phyloP scores from a whole-genome alignment of 2,329 filamentous ascomycete species.

The Pestalotiopsis fici region DNA sequence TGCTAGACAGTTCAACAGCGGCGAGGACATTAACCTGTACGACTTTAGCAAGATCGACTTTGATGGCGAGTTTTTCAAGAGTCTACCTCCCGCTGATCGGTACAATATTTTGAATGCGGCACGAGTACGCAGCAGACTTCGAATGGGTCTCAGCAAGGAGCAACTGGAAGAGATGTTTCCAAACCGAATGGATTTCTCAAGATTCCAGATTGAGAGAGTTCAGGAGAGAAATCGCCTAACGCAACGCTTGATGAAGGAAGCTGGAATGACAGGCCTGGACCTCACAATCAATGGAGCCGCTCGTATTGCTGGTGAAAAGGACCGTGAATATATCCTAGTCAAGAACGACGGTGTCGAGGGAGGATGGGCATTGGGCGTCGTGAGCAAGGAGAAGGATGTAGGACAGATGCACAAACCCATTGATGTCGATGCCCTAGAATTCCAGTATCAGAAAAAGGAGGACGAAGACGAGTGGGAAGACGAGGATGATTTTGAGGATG shows the following conservation, averaged over 20 bases:
- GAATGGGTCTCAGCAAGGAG: conserved; percentile 96
- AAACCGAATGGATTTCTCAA: conserved; percentile 94
- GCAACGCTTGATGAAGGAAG: conserved; percentile 90
- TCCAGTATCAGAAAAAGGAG: conserved; percentile 57
- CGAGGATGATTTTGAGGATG: conserved; percentile 85
- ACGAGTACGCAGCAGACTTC: conserved; percentile 78
- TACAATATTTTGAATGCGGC: conserved; percentile 99
- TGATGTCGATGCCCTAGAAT: conserved; percentile 74
- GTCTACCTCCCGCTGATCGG: conserved; percentile 82
- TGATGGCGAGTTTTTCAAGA: conserved; percentile 92
- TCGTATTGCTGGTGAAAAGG: conserved; percentile 80
- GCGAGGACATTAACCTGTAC: conserved; percentile 88
- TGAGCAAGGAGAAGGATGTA: conserved; percentile 79
- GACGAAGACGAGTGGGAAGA: conserved; percentile 62
- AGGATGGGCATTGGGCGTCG: conserved; percentile 93
- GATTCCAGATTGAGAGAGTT: conserved; percentile 94
- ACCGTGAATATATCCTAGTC: conserved; percentile 92
- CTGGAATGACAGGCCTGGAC: conserved; percentile 82
- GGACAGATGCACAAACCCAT: conserved; percentile 86
- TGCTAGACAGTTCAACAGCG: conserved; percentile 85
- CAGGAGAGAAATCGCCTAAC: conserved; percentile 92
- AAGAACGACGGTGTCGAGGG: conserved; percentile 95
- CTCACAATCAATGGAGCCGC: conserved; percentile 65
- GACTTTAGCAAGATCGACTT: conserved; percentile 99
- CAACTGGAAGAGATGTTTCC: conserved; percentile 97